Evolutionary conservation across 2,329 filamentous ascomycete genomes (phyloP).

Genomic region (Botrytis porri): DNA sequence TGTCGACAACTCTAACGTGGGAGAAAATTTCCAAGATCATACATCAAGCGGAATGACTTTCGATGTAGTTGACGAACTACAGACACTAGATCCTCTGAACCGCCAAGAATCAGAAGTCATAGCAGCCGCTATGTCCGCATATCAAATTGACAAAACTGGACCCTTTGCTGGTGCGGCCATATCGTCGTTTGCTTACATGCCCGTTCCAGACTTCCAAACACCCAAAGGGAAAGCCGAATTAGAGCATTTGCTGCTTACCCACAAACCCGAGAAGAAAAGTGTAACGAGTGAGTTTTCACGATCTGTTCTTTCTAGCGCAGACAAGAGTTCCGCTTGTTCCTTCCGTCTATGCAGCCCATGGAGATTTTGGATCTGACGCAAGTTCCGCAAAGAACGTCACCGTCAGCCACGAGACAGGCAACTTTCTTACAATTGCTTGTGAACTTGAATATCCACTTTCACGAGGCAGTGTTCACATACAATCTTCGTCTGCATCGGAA

Average conservation of each 20-base stretch:
- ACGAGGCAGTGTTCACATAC: conserved; percentile 44
- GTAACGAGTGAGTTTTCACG: neutral
- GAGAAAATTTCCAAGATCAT: conserved; percentile 22
- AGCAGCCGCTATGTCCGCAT: neutral
- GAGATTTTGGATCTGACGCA: neutral
- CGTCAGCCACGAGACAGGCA: conserved; percentile 38
- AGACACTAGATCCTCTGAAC: neutral
- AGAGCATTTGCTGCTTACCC: neutral
- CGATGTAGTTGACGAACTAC: neutral
- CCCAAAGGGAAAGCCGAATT: neutral
- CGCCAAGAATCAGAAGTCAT: neutral
- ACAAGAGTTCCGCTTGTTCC: neutral
- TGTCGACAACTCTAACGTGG: conserved; percentile 29
- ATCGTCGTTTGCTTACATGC: neutral
- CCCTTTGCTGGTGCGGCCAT: neutral
- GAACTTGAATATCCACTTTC: conserved; percentile 42
- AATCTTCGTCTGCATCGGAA: conserved; percentile 34
- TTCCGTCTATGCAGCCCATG: neutral
- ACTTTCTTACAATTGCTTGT: conserved; percentile 53
- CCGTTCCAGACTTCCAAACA: neutral
- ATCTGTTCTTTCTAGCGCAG: neutral
- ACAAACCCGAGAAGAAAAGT: neutral
- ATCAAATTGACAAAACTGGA: neutral
- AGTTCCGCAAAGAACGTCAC: neutral
- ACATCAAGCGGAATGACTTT: neutral